Base-by-base conservation (phyloP, 441 rosid species). In the Bruguiera hainesii region DNA sequence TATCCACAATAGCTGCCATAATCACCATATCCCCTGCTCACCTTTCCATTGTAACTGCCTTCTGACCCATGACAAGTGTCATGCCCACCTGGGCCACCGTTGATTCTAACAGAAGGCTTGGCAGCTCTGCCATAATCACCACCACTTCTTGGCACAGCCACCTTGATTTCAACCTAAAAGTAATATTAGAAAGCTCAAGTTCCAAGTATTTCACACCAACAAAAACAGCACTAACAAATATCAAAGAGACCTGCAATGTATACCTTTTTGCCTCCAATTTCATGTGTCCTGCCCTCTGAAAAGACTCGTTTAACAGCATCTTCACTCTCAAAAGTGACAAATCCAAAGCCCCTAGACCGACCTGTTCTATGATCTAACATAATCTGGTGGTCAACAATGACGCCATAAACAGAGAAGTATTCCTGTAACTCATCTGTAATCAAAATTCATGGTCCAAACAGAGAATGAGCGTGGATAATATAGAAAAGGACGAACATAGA, bases 61-160 rank as follows among this genome's bases (percentile, higher is more conserved):
- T 67, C 82, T 29, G 77, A 80, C 71, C 75, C 64, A 69, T 78
- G 73, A 67, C 63, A 64, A 60, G 74, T 75, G 63, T 67, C 75
- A 63, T 72, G 73, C 1, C 77, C 72, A 37, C 75, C 69, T 21
- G 71, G 35, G 67, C 82, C 76, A 80, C 87, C 82, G 80, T 83
- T 78, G 63, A 79, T 82, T 35, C 81, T 71, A 73, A 87, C 66
- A 76, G 84, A 82, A 75, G 90, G 33, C 58, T 73, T 81, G 8
- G 58, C 48, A 33, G 87, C 74, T 86, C 84, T 75, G 81, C 93
- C 84, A 79, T 85, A 74, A 75, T 81, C 85, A 48, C 84, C 79
- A 19, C 81, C 85, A 81, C 89, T 87, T 90, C 87, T 89, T 80
- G 97, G 98, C 82, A 89, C 98, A 49, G 98, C 98, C 90, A 88